phyloP scores from a whole-genome alignment of 768 basidiomycete genomes.

The Boletus pseudopeckii region DNA sequence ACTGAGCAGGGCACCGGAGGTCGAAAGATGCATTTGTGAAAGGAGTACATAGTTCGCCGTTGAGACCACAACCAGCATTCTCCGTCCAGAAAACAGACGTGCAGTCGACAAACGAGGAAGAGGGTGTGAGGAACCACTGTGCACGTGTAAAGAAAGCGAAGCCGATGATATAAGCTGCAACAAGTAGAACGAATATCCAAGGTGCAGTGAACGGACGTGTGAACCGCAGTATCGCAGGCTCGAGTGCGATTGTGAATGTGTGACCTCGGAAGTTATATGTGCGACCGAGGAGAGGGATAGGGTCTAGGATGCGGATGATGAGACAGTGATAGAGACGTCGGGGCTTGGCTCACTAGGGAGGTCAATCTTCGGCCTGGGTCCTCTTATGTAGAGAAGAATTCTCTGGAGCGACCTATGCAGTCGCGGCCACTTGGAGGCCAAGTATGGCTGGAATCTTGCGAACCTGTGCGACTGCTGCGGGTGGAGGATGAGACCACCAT shows the following conservation, averaged over 20 bases:
- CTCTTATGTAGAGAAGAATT: slow-evolving; percentile 43
- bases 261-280: slow-evolving; percentile 38
- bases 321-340: neutral
- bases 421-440: slow-evolving; percentile 17
- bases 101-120: slow-evolving; percentile 61
- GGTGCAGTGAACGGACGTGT: slow-evolving; percentile 52
- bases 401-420: slow-evolving; percentile 12
- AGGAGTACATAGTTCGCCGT: slow-evolving; percentile 63
- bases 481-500: neutral
- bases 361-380: slow-evolving; percentile 56
- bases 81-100: slow-evolving; percentile 68
- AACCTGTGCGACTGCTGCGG: neutral
- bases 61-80: slow-evolving; percentile 69
- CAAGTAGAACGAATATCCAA: slow-evolving; percentile 55
- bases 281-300: slow-evolving; percentile 52
- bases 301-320: slow-evolving; percentile 37
- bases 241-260: slow-evolving; percentile 46
- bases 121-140: slow-evolving; percentile 68
- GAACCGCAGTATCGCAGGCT: slow-evolving; percentile 47
- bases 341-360: slow-evolving; percentile 38
- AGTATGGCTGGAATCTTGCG: slow-evolving; percentile 4
- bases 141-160: slow-evolving; percentile 70
- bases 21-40: slow-evolving; percentile 60
- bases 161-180: slow-evolving; percentile 61
- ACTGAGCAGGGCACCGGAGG: slow-evolving; percentile 80